phyloP scores from a whole-genome alignment of 805 yeast genomes.

The Blastobotrys peoriensis region DNA sequence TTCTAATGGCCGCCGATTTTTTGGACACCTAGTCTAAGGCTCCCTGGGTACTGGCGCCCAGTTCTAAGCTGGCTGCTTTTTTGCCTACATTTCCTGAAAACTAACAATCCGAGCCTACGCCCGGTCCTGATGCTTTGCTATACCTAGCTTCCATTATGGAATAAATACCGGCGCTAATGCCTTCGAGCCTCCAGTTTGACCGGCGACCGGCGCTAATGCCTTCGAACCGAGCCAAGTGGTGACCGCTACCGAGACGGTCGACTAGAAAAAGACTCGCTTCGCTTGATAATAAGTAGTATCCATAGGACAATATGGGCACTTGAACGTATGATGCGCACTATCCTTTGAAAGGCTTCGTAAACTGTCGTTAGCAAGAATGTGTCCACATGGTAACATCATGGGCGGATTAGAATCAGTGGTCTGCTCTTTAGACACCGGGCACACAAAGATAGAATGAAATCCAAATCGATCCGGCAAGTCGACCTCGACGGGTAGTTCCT shows the following conservation, averaged over 20 bases:
- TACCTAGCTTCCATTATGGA: too few species aligned
- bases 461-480: constrained; percentile 46
- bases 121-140: too few species aligned
- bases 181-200: too few species aligned
- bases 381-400: constrained; percentile 56
- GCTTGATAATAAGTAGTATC: constrained; percentile 40
- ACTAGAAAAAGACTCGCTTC: constrained; percentile 38
- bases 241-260: too few species aligned
- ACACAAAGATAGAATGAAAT: constrained; percentile 62
- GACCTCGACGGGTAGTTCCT: constrained; percentile 60
- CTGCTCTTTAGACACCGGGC: constrained; percentile 66
- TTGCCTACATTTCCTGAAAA: too few species aligned
- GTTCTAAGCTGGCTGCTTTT: too few species aligned
- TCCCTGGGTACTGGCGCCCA: too few species aligned
- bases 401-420: constrained; percentile 58
- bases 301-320: constrained; percentile 68
- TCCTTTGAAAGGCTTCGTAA: constrained; percentile 41
- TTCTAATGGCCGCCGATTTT: constrained; percentile 89
- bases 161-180: too few species aligned
- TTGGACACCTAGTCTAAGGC: constrained; percentile 42
- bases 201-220: too few species aligned
- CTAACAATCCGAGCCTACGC: too few species aligned
- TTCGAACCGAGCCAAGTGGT: too few species aligned
- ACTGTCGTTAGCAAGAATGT: constrained; percentile 52
- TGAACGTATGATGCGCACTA: constrained; percentile 42